phyloP scores from a whole-genome alignment of 768 basidiomycete species.

The Neoboletus subvelutipes region DNA sequence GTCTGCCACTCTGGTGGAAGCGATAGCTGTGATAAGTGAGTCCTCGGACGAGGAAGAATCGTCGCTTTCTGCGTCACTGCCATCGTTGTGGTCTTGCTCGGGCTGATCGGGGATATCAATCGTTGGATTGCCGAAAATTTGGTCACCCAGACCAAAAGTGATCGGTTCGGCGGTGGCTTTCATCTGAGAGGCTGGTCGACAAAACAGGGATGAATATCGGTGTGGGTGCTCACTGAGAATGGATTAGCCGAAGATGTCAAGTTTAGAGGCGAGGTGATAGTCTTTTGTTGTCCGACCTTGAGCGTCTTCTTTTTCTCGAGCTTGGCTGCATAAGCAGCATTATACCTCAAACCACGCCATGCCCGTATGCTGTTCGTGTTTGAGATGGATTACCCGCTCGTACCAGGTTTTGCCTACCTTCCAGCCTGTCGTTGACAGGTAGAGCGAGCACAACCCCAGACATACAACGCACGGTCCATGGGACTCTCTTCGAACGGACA shows the following conservation, averaged over 20 bases:
- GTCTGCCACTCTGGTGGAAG: slow-evolving; percentile 51
- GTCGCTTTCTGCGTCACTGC: slow-evolving; percentile 38
- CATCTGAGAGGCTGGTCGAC: slow-evolving; percentile 18
- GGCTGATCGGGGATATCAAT: slow-evolving; percentile 17
- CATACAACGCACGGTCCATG: slow-evolving; percentile 80
- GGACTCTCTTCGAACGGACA: slow-evolving; percentile 85
- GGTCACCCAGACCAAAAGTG: slow-evolving; percentile 59
- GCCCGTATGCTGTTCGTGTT: slow-evolving; percentile 62
- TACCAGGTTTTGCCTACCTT: slow-evolving; percentile 52
- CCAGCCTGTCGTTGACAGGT: slow-evolving; percentile 74
- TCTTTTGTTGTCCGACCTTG: slow-evolving; percentile 40
- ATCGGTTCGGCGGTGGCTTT: slow-evolving; percentile 30
- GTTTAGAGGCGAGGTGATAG: slow-evolving; percentile 33
- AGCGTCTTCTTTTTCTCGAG: slow-evolving; percentile 54
- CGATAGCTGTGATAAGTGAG: slow-evolving; percentile 57
- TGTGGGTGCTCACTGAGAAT: slow-evolving; percentile 55
- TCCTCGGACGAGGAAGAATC: slow-evolving; percentile 41
- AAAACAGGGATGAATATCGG: neutral
- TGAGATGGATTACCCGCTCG: slow-evolving; percentile 11
- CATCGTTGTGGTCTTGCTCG: slow-evolving; percentile 19
- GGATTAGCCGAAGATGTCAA: slow-evolving; percentile 52
- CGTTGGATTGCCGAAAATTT: slow-evolving; percentile 54
- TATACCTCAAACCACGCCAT: slow-evolving; percentile 73
- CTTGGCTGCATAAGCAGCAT: slow-evolving; percentile 72
- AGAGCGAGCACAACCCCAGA: slow-evolving; percentile 76